Base-by-base conservation (phyloP, 345 rosid species). In the Melastoma malabathricum region DNA sequence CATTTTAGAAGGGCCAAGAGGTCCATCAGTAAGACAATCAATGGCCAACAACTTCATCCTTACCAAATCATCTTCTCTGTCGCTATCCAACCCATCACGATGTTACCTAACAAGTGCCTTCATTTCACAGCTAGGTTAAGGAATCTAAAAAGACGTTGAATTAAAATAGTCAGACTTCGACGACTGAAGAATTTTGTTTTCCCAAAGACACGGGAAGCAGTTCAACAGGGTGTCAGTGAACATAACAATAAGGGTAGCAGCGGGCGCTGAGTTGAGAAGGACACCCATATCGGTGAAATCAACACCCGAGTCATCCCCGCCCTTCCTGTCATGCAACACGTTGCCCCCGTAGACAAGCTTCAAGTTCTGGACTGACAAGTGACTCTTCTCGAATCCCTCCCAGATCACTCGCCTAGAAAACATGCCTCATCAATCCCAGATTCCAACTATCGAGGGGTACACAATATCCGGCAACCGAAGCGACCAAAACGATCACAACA, bases 261-360 rank as follows among this genome's bases (percentile, higher is more conserved):
- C 10, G 50, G 12, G 20, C 48, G 18, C 4, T 17, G 13, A 17
- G 63, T 48, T 5, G 61, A 43, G 60, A 46, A 27, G 25, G 18
- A 14, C 72, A 84, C 94, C 90, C 10, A 67, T 64, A 43, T 78
- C 58, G 51, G 46, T 68, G 59, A 87, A 83, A 22, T 44, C 69
- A 53, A 86, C 51, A 55, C 64, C 61, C n/a, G 52, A 15, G 45
- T 78, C 87, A 53, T 76, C 79, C 16, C 70, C 83, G 72, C 82
- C 83, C 62, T 75, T 75, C 56, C 22, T 56, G 64, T 82, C 90
- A 45, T 68, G 71, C 64, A 88, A 57, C 17, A 70, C 78, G 47
- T 70, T 78, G 8, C 97, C 97, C 48, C 63, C 84, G 46, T 78
- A 75, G 65, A 84, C 66, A 60, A 88, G 76, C 67, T 77, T 84